These are phyloP conservation scores for Epichloe sp. DNA, from an alignment of 2,329 filamentous ascomycete species.

Conservation along the genomic window DNA sequence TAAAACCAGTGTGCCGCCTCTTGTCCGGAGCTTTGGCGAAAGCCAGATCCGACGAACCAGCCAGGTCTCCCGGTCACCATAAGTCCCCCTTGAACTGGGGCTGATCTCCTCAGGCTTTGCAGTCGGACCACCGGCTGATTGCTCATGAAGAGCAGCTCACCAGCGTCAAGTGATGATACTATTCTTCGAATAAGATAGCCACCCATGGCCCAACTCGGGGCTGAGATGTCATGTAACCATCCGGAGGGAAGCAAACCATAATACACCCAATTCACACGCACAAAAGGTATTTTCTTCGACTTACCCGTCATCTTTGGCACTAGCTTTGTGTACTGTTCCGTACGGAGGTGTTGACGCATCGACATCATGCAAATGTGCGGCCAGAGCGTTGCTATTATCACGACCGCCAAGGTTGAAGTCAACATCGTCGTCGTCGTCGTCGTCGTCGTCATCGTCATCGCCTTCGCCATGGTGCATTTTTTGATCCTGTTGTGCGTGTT, in stretches of 20 bases:
- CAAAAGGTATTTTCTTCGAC: conserved; percentile 10
- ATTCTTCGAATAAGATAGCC: neutral
- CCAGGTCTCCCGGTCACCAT: neutral
- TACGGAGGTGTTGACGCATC: conserved; percentile 19
- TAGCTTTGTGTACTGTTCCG: conserved; percentile 39
- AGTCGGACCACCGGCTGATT: neutral
- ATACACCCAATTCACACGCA: neutral
- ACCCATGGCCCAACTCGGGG: neutral
- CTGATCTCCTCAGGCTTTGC: neutral
- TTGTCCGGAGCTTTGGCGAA: neutral
- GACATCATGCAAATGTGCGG: conserved; percentile 18
- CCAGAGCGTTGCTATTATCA: conserved; percentile 17
- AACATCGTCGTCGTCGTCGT: conserved; percentile 38
- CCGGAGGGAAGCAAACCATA: neutral
- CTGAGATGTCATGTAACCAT: neutral
- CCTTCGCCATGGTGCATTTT: conserved; percentile 27
- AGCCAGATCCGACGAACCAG: neutral
- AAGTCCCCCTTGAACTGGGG: neutral
- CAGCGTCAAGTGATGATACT: neutral
- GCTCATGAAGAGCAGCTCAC: neutral
- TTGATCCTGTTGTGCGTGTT: conserved; percentile 19
- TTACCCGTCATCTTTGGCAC: conserved; percentile 43
- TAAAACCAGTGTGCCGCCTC: neutral
- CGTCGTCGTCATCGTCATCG: conserved; percentile 31
- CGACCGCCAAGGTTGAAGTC: conserved; percentile 43